Percentiles rank a stretch among this genome's conserved stretches.
These are phyloP conservation scores for Agrocybe chaxingu DNA, from an alignment of 768 basidiomycete species.

Conservation along the genomic window DNA sequence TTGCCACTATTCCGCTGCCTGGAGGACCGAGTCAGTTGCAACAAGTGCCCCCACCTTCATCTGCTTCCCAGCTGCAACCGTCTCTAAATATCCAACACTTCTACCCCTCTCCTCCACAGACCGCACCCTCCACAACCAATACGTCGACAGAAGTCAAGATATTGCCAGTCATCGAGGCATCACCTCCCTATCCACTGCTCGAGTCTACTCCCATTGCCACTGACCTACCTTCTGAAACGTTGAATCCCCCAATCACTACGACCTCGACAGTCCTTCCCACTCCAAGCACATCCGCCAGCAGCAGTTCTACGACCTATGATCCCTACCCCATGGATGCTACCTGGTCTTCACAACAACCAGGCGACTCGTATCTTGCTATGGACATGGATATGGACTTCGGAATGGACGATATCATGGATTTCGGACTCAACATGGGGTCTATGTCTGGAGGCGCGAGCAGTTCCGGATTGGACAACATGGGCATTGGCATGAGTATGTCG, in stretches of 20 bases:
- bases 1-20: neutral
- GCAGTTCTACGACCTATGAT: conserved; percentile 33
- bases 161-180: conserved; percentile 22
- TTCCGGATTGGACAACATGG: conserved; percentile 31
- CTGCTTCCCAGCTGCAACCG: conserved; percentile 13
- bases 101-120: conserved; percentile 63
- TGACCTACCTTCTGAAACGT: neutral
- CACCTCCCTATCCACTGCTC: conserved; percentile 2
- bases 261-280: conserved; percentile 2
- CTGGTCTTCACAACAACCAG: conserved; percentile 33
- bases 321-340: conserved; percentile 39
- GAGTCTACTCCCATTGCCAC: conserved; percentile 7
- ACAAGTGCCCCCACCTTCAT: conserved; percentile 4
- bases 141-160: conserved; percentile 20
- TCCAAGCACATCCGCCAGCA: conserved; percentile 10
- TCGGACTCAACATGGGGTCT: conserved; percentile 33
- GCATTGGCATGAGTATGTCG: conserved; percentile 25
- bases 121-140: conserved; percentile 26
- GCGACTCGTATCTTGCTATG: conserved; percentile 40
- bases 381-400: conserved; percentile 50
- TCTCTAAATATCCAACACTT: conserved; percentile 34
- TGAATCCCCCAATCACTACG: neutral
- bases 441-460: neutral
- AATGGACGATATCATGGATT: conserved; percentile 31
- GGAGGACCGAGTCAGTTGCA: neutral